Base-by-base conservation (phyloP, 2,329 filamentous ascomycete genomes). In the Botryotinia globosa region DNA sequence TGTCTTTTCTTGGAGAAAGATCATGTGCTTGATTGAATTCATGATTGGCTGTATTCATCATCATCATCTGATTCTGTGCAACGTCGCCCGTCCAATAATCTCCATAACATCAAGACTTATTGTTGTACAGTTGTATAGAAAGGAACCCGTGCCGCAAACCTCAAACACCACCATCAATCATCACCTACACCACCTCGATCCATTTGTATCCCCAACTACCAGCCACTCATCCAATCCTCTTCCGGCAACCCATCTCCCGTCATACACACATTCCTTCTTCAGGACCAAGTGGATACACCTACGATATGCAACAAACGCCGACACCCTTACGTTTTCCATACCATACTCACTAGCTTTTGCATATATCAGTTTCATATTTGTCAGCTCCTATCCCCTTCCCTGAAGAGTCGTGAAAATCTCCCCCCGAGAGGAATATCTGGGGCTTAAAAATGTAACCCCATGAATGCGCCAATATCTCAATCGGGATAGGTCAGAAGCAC, bases 251-350 rank as follows among this genome's bases (percentile, higher is more conserved):
- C 34, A 25, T 39, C 25, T 18, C 59, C 32, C 37, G 59, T 39
- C 39, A 39, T n/a, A 62, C 59, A 34, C 58, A 25, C 22, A 61
- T 25, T 16, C 58, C 58, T 16, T 39, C 58, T n/a, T 39, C 14
- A 62, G 32, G 59, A 18, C 14, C 37, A 62, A 62, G 59, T 62
- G 59, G 59, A 42, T 62, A 62, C 59, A 62, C 34, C 34, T 62
- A 62, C 37, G 59, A 62, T 22, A 39, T 62, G 59, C 59, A 62
- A 62, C 59, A 62, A 62, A 62, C 14, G 51, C 51, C 14, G 37
- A 62, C 59, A 62, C 8, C 59, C 20, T 34, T 16, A 37, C 37
- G 8, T 22, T n/a, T 62, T n/a, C 22, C 59, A n/a, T 39, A 2
- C 22, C 37, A 16, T 62, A 18, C 37, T 62, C 22, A 39, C 59